These are phyloP conservation scores for Irineochytrium annulatum DNA, from an alignment of 192 early-diverging fungal genomes.

Conservation along the genomic window DNA sequence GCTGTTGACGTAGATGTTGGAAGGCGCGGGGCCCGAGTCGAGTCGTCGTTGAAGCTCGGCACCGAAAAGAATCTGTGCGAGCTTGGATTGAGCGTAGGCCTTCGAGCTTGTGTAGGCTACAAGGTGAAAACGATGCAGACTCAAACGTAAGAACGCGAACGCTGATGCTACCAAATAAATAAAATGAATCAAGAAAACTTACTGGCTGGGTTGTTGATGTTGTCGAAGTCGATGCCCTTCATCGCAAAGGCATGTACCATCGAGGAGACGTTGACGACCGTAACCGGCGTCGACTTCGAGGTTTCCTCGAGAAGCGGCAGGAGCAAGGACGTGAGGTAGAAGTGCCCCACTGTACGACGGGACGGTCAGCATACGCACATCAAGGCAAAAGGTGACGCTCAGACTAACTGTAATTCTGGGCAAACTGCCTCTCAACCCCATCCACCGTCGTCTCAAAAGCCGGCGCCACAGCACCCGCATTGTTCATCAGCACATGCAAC, in stretches of 20 bases:
- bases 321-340: constrained; percentile 27
- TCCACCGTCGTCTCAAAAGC: too few species aligned
- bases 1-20: constrained; percentile 32
- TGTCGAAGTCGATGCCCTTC: constrained; percentile 16
- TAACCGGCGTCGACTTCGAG: constrained; percentile 24
- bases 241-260: constrained; percentile 12
- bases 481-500: constrained; percentile 28
- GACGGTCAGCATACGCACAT: too few species aligned
- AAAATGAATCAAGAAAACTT: not conserved
- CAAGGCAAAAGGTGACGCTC: too few species aligned
- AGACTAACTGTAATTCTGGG: too few species aligned
- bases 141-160: not conserved
- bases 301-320: constrained; percentile 18
- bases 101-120: constrained; percentile 24
- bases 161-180: not conserved
- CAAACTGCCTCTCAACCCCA: too few species aligned
- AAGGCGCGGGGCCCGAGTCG: constrained; percentile 12
- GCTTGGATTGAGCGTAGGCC: constrained; percentile 50
- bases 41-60: constrained; percentile 38
- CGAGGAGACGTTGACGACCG: constrained; percentile 31
- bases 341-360: too few species aligned
- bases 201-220: constrained; percentile 4
- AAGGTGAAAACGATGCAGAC: not conserved
- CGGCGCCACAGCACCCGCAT: constrained; percentile 17
- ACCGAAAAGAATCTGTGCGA: constrained; percentile 52